These are phyloP conservation scores for Dicorynia guianensis DNA, from an alignment of 306 rosid species.

Conservation along the genomic window DNA sequence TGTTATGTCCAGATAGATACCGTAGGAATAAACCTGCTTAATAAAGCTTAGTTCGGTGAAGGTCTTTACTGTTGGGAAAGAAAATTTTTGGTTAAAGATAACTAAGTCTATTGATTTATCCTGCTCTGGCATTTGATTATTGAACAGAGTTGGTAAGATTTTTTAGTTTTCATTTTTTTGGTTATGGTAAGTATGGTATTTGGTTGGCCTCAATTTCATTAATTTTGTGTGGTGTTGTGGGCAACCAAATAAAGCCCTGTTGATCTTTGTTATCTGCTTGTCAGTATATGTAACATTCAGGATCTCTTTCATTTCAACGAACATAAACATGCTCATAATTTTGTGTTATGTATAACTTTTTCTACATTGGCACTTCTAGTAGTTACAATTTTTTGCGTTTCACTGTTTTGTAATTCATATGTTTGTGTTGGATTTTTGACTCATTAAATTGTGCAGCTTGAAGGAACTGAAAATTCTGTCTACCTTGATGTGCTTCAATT, in stretches of 20 bases:
- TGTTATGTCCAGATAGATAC: neutral
- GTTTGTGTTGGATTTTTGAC: constrained; percentile 20
- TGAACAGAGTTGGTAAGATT: neutral
- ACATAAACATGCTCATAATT: neutral
- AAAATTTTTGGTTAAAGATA: neutral
- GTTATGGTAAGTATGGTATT: neutral
- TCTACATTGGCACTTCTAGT: neutral
- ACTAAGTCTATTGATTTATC: neutral
- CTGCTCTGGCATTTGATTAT: neutral
- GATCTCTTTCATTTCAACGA: neutral
- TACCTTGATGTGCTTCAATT: constrained; percentile 80
- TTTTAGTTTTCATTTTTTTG: neutral
- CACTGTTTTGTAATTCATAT: constrained; percentile 5
- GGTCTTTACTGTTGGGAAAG: neutral
- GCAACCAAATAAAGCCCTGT: neutral
- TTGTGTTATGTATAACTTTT: neutral
- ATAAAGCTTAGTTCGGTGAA: neutral
- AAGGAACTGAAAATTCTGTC: constrained; percentile 65
- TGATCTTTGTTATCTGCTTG: neutral
- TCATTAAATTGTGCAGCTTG: constrained; percentile 62
- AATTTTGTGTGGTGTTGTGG: neutral
- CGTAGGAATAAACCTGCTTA: neutral
- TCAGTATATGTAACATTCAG: neutral
- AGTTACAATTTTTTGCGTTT: neutral
- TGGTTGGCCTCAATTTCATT: neutral